Percentiles rank a stretch among this genome's conserved stretches.
These are phyloP conservation scores for Lasiodiplodia citricola DNA, from an alignment of 2,329 filamentous ascomycete species.

Conservation along the genomic window DNA sequence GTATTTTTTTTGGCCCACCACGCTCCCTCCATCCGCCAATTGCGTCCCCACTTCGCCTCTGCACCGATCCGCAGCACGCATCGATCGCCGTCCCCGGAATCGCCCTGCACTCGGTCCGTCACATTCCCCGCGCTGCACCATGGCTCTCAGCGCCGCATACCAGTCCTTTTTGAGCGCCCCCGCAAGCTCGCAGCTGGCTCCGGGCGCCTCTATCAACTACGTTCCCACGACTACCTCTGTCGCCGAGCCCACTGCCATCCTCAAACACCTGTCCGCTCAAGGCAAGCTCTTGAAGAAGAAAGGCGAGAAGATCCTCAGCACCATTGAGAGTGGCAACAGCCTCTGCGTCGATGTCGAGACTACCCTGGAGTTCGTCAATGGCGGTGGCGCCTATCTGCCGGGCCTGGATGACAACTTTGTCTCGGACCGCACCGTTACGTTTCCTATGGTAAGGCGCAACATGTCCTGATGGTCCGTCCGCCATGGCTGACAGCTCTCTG, in stretches of 20 bases:
- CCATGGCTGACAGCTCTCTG: neutral
- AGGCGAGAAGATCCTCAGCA: conserved; percentile 75
- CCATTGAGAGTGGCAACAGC: conserved; percentile 72
- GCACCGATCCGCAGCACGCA: conserved; percentile 20
- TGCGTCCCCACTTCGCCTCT: conserved; percentile 18
- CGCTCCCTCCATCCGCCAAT: conserved; percentile 18
- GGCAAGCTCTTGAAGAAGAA: conserved; percentile 81
- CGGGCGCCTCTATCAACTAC: conserved; percentile 68
- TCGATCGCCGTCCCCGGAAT: conserved; percentile 5
- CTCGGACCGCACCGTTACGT: conserved; percentile 75
- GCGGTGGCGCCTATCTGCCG: conserved; percentile 86
- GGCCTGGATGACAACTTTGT: conserved; percentile 94
- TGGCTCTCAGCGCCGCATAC: conserved; percentile 49
- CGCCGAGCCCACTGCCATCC: conserved; percentile 72
- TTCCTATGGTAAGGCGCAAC: conserved; percentile 72
- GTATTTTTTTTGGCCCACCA: conserved; percentile 13
- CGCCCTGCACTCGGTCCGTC: conserved; percentile 5
- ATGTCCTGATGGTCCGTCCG: neutral
- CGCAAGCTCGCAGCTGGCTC: conserved; percentile 49
- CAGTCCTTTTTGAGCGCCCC: conserved; percentile 53
- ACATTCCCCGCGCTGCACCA: conserved; percentile 34
- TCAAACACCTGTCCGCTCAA: conserved; percentile 78
- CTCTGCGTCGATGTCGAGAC: conserved; percentile 82
- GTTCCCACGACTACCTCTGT: conserved; percentile 84
- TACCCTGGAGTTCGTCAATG: conserved; percentile 77